These are phyloP conservation scores for Reticulascus tulasneorum DNA, from an alignment of 2,329 filamentous ascomycete genomes.

Conservation along the genomic window DNA sequence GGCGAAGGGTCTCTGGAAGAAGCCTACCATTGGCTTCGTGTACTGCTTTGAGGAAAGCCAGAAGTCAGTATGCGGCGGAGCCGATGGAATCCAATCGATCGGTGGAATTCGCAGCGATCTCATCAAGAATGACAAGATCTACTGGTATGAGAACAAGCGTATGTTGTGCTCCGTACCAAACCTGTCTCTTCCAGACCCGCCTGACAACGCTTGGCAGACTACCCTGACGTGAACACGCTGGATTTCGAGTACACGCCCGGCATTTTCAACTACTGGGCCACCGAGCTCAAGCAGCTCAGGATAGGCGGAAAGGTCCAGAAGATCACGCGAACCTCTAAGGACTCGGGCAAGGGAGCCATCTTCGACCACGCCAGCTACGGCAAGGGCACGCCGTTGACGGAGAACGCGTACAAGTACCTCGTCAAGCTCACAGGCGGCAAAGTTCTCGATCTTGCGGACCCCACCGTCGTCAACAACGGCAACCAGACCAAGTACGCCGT, in stretches of 20 bases:
- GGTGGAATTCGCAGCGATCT: constrained; percentile 13
- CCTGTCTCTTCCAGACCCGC: too few species aligned
- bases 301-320: constrained; percentile 14
- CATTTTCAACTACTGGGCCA: constrained; percentile 17
- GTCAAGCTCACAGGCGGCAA: constrained; percentile 11
- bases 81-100: constrained; percentile 16
- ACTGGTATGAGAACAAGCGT: constrained; percentile 23
- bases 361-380: constrained; percentile 17
- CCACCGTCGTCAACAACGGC: constrained; percentile 15
- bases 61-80: constrained; percentile 12
- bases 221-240: constrained; percentile 15
- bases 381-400: constrained; percentile 12
- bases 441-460: constrained; percentile 9
- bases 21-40: constrained; percentile 11
- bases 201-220: too few species aligned
- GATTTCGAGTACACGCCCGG: constrained; percentile 14
- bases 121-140: constrained; percentile 22
- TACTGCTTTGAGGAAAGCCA: constrained; percentile 12
- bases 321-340: constrained; percentile 10
- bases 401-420: constrained; percentile 14
- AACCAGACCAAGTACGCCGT: constrained; percentile 13
- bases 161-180: too few species aligned
- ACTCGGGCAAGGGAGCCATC: constrained; percentile 14
- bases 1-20: constrained; percentile 11
- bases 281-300: constrained; percentile 10